Base-by-base conservation (phyloP, 169 alveolate genomes). In the Cryptosporidium baileyi region DNA sequence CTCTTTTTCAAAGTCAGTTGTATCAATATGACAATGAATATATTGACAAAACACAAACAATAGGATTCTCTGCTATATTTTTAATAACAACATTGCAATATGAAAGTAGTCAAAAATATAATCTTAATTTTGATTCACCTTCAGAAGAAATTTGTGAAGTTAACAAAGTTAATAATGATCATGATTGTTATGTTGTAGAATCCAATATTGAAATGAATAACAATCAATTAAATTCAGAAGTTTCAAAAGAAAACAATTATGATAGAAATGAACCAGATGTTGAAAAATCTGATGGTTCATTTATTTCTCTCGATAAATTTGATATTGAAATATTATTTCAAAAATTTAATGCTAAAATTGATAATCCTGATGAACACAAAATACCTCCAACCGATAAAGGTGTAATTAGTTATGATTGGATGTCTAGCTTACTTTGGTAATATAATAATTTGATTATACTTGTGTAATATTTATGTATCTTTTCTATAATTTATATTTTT, bases 61-160 rank as follows among this genome's bases (percentile, higher is more conserved):
- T 54, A 9, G 85, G 85, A 24, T 74, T 74, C 28, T 74, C 85
- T n/a, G 85, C 85, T 52, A 59, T 74, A 41, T 74, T 74, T 36
- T 41, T 74, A 17, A 9, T 74, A 32, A 24, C 85, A 17, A 74
- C 85, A 1, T 11, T 43, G n/a, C n/a, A n/a, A n/a, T n/a, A n/a
- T n/a, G n/a, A n/a, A n/a, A n/a, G n/a, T n/a, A n/a, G n/a, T n/a
- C n/a, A n/a, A n/a, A n/a, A n/a, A n/a, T n/a, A n/a, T n/a, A n/a
- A n/a, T 28, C 51, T 61, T 5, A 54, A 61, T 17, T 74, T 74
- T 22, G 26, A 34, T 34, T 74, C 85, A 5, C 54, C 80, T 8
- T 24, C 4, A 17, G 63, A 57, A 34, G 63, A 57, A 22, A 4
- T 9, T 47, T 26, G n/a, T n/a, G n/a, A n/a, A n/a, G n/a, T n/a